Evolutionary conservation across 2,329 filamentous ascomycete species (phyloP).

Genomic region (Nakataea oryzae): DNA sequence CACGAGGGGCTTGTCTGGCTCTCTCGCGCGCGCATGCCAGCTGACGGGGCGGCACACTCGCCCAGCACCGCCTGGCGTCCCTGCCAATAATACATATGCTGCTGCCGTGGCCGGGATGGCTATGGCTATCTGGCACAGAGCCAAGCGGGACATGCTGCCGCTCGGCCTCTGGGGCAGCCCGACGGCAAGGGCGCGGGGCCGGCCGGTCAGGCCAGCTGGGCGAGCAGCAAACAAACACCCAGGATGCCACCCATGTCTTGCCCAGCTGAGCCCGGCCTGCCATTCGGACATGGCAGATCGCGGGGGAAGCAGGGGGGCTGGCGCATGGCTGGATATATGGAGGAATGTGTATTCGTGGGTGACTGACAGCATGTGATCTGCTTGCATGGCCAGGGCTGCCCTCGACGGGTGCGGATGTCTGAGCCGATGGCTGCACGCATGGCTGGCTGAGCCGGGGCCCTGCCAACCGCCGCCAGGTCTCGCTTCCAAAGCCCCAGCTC

Average conservation of each 20-base stretch:
- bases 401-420: not conserved
- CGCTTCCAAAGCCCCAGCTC: not conserved
- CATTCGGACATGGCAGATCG: not conserved
- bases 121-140: not conserved
- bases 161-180: not conserved
- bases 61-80: too few relatives aligned
- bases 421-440: not conserved
- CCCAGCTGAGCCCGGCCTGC: not conserved
- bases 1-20: too few relatives aligned
- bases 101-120: too few relatives aligned
- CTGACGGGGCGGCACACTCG: not conserved
- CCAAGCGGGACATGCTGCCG: not conserved
- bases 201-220: not conserved
- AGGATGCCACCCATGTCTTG: not conserved
- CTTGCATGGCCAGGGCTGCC: not conserved
- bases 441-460: not conserved
- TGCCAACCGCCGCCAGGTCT: not conserved
- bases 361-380: too few relatives aligned
- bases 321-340: not conserved
- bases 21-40: not conserved
- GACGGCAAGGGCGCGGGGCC: not conserved
- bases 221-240: not conserved
- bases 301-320: not conserved
- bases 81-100: too few relatives aligned
- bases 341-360: not conserved